Evolutionary conservation across 1,284 basidiomycete genomes (phyloP), one percentile per base, ranked within the genome.

Genomic region (Cystobasidium slooffiae): DNA sequence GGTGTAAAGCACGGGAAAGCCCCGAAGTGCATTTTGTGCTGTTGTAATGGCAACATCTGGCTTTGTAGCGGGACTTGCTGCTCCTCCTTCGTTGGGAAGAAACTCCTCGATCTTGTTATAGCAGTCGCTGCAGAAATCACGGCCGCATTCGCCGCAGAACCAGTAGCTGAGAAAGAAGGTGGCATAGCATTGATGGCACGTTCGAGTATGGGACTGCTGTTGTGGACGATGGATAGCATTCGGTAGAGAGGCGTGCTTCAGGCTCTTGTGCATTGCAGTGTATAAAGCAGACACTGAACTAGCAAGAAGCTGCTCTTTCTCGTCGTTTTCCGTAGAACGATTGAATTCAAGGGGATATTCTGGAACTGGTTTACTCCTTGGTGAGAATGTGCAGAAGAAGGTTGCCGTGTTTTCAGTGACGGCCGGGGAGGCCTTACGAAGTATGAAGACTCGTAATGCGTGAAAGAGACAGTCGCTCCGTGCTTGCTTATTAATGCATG

Each of bases 141-240:
- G 88, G 0, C 93, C 94, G 81, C 94, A 97, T n/a, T 87, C 81
- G 9, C 88, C 86, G 82, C 94, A 97, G 86, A 94, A 91, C 88
- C 90, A 97, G 74, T 88, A 91, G 73, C 89, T 89, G 6, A 90
- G 90, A 82, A 97, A 96, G 75, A 97, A 88, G 16, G 92, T 93
- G 3, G 93, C 94, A 84, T 91, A 90, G 82, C 95, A 97, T 2
- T 91, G 93, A 82, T 97, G 92, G 81, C 92, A 96, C 52, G 90
- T 92, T 16, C 89, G 89, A 49, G 92, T 88, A 72, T 91, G 88
- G 75, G 91, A 90, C 52, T 88, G 88, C 80, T 94, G 92, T 58
- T 89, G 84, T 5, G 88, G 87, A 52, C 93, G 85, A 70, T 87
- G 87, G 75, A 93, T 88, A 12, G 92, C 86, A 66, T 87, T 85